Base-by-base conservation (phyloP, 192 early-diverging fungal genomes). In the Rhizoclosmatium sp. region DNA sequence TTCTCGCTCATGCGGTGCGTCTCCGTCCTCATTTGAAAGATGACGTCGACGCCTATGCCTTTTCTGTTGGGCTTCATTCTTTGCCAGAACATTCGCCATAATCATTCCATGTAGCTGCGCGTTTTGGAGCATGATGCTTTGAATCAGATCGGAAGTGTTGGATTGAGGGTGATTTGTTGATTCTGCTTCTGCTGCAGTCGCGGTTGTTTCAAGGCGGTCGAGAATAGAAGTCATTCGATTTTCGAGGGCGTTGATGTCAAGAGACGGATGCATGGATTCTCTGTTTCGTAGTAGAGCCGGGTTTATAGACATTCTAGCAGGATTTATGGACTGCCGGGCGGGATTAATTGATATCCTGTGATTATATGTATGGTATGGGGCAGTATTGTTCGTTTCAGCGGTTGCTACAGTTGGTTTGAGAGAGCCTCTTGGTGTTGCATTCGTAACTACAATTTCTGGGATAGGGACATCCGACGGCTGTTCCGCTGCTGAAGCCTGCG, bases 101-200 rank as follows among this genome's bases (percentile, higher is more conserved):
- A 75, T 45, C n/a, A 75, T 39, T 5, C 72, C 72, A 49, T 75
- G 72, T 4, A 75, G 59, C 45, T 75, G 72, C 42, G 72, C 72
- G 72, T 75, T 75, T 75, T 75, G 72, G 9, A 75, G 44, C 21
- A 59, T 62, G 21, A 75, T 64, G 58, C 45, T 60, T 64, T 75
- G 72, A 19, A 75, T 60, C 72, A 75, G 59, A 16, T 75, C 72
- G 1, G 61, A 23, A 4, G 72, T 75, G 12, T 68, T 62, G 10
- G 21, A 21, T 31, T 62, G 9, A 62, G 9, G 5, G 23, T 9
- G 60, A 56, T 9, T 56, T 21, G 21, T 12, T 7, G 51, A 54
- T 16, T 7, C 51, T 12, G 51, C 51, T 7, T 54, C 16, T 54
- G 51, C 9, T 0, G 51, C 51, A 7, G 16, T 16, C 7, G 42